Base-by-base conservation (phyloP, 2,329 filamentous ascomycete genomes). In the Penicillium sp. region DNA sequence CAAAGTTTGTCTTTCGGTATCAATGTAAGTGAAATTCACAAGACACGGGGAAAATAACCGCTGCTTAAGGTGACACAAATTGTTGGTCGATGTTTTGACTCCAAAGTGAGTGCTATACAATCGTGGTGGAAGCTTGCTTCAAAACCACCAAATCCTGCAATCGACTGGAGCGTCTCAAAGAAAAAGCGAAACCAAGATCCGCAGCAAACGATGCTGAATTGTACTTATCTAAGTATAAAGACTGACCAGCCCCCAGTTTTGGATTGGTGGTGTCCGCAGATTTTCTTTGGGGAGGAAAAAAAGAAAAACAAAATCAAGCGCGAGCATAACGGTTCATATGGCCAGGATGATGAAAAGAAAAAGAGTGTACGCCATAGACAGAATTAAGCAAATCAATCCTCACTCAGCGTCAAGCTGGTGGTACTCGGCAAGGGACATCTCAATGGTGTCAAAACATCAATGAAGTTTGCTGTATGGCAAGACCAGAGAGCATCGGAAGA, bases 281-380 rank as follows among this genome's bases (percentile, higher is more conserved):
- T 5, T 34, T 43, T 43, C 34, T 34, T 32, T 32, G 29, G 29
- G 29, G 29, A 11, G 4, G 7, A 11, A 8, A 5, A 8, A 5
- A 32, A 32, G 18, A 18, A 18, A 18, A 18, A 18, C 27, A n/a
- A 43, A 34, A 34, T 9, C 24, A 34, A 12, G 27, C 35, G 42
- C 35, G 43, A 18, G 43, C 28, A 35, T 9, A n/a, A 4, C 27
- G 9, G 13, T 34, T 36, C 8, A 18, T 27, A 47, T 43, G 46
- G 46, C 46, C 46, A 43, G 37, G 27, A 34, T 29, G 33, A 41
- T 27, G 39, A 47, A 3, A 18, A 18, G 18, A 18, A 18, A 18
- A 43, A 24, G 46, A 47, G 46, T 33, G 46, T 41, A 33, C 42
- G 42, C 47, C 42, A 45, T 49, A 45, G 42, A 45, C 32, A 48